Conservation (phyloP, 1,284 basidiomycete species). For the Trametes hirsuta region DNA sequence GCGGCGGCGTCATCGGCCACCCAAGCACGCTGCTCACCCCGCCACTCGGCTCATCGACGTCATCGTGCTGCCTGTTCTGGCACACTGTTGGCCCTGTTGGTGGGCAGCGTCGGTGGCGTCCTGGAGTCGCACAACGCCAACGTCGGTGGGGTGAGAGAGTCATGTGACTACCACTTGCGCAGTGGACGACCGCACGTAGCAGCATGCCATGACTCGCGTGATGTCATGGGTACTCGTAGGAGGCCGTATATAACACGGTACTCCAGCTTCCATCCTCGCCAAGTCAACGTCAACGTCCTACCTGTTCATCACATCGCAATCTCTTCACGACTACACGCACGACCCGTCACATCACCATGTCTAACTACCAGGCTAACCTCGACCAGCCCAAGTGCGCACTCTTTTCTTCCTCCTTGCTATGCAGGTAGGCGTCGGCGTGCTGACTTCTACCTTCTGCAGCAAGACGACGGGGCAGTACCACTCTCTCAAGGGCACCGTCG, state of each 20-base stretch:
- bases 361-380: slow-evolving; percentile 18
- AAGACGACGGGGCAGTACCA: slow-evolving; percentile 68
- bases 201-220: neutral
- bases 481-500: slow-evolving; percentile 60
- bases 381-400: slow-evolving; percentile 25
- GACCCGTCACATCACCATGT: slow-evolving; percentile 9
- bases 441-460: slow-evolving; percentile 35
- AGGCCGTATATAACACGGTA: too few species aligned
- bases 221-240: neutral
- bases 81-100: neutral
- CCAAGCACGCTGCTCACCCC: neutral
- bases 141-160: neutral
- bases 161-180: too few species aligned
- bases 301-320: neutral
- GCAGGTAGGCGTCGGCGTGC: neutral
- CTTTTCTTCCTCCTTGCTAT: neutral
- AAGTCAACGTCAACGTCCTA: neutral
- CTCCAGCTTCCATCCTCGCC: too few species aligned
- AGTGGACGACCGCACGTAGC: neutral
- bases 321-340: neutral
- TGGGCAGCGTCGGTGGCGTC: slow-evolving; percentile 11
- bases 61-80: neutral
- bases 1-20: slow-evolving; percentile 4
- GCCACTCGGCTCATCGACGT: neutral
- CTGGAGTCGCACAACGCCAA: neutral